Conservation (phyloP, 2,329 filamentous ascomycete species). For the Blumeriella jaapii region DNA sequence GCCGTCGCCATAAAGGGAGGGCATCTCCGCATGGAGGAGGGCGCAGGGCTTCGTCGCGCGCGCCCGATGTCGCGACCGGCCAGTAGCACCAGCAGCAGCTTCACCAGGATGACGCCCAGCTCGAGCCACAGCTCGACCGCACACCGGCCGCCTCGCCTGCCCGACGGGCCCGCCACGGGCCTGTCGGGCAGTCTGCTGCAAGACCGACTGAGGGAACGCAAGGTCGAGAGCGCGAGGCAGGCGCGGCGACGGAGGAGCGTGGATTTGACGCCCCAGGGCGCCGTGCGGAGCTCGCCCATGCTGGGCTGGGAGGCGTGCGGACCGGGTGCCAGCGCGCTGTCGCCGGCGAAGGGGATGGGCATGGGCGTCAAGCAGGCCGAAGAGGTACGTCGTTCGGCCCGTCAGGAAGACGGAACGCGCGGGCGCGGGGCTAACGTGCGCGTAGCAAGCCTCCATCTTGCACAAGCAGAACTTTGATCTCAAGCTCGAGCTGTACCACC, state of each 20-base stretch:
- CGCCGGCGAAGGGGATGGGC: constrained; percentile 31
- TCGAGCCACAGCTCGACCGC: constrained; percentile 12
- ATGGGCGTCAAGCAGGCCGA: constrained; percentile 60
- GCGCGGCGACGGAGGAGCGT: constrained; percentile 19
- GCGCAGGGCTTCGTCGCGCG: constrained; percentile 8
- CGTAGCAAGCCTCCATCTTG: constrained; percentile 51
- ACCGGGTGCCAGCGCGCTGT: constrained; percentile 23
- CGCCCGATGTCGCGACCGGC: constrained; percentile 12
- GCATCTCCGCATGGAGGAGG: too few species aligned
- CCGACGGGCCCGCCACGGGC: not conserved
- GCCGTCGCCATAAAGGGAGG: too few species aligned
- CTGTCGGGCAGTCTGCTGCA: constrained; percentile 23
- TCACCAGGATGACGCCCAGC: constrained; percentile 20
- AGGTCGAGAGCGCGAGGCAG: constrained; percentile 23
- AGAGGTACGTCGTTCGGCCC: constrained; percentile 34
- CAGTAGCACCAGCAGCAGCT: constrained; percentile 15
- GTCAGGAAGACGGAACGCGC: not conserved
- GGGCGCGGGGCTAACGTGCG: not conserved
- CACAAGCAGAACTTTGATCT: constrained; percentile 71
- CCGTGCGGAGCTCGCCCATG: constrained; percentile 24
- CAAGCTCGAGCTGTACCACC: constrained; percentile 61
- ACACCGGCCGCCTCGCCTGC: constrained; percentile 8
- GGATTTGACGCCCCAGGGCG: constrained; percentile 14
- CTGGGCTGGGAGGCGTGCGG: constrained; percentile 19
- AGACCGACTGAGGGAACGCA: constrained; percentile 26